Evolutionary conservation across 768 basidiomycete species (phyloP).

Genomic region (Mycena capillaripes): DNA sequence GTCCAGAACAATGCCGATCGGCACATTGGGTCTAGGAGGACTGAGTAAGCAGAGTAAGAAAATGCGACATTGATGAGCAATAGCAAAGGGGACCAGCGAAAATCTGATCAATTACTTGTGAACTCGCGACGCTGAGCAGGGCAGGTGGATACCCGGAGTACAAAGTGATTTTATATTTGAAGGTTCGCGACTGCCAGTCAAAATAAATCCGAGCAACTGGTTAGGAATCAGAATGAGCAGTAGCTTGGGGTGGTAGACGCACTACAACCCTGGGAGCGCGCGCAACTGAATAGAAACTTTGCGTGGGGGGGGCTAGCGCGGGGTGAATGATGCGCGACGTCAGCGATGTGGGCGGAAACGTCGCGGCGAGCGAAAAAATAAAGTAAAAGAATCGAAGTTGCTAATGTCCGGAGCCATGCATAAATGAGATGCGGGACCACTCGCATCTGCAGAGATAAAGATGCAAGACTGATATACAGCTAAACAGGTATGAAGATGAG

Average conservation of each 20-base stretch:
- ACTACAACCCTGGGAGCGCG: background rate
- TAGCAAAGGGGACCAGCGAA: too few relatives aligned
- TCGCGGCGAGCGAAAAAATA: background rate
- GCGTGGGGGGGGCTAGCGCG: background rate
- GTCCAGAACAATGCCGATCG: too few relatives aligned
- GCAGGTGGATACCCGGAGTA: too few relatives aligned
- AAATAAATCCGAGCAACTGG: too few relatives aligned
- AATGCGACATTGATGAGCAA: too few relatives aligned
- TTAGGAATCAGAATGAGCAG: background rate
- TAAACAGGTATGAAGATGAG: background rate
- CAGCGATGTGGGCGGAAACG: background rate
- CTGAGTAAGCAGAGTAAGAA: too few relatives aligned
- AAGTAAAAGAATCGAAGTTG: background rate
- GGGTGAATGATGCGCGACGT: background rate
- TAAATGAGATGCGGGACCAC: background rate
- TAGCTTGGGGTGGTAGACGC: background rate
- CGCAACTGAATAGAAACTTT: background rate
- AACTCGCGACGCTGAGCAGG: too few relatives aligned
- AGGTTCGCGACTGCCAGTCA: too few relatives aligned
- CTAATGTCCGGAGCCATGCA: background rate
- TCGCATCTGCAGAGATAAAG: background rate
- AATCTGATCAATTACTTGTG: too few relatives aligned
- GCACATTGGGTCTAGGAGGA: too few relatives aligned
- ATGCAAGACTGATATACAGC: background rate
- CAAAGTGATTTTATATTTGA: too few relatives aligned